Percentiles rank a stretch among this genome's conserved stretches.
phyloP scores from a whole-genome alignment of 2,329 filamentous ascomycete species.

The Catunica adiposa region DNA sequence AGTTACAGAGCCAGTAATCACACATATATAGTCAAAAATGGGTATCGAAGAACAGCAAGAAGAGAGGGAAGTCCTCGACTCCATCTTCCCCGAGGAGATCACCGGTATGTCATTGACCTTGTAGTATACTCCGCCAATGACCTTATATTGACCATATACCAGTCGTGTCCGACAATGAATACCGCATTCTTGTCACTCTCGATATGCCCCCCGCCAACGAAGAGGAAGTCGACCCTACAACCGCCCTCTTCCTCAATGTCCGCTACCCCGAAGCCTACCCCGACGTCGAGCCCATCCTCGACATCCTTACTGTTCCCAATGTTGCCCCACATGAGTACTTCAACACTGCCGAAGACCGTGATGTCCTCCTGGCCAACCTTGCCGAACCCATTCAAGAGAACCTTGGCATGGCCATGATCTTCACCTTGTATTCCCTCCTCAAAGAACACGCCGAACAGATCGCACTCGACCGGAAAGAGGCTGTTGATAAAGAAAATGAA shows the following conservation, averaged over 20 bases:
- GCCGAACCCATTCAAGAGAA: conserved; percentile 73
- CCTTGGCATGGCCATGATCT: conserved; percentile 94
- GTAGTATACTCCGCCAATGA: background rate
- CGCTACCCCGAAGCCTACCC: conserved; percentile 84
- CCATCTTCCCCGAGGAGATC: conserved; percentile 96
- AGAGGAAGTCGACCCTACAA: conserved; percentile 42
- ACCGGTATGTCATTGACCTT: conserved; percentile 45
- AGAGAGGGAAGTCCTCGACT: conserved; percentile 93
- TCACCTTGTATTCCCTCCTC: conserved; percentile 70
- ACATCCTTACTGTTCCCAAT: conserved; percentile 60
- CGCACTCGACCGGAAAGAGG: conserved; percentile 55
- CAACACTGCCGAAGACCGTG: conserved; percentile 65
- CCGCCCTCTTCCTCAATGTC: conserved; percentile 59
- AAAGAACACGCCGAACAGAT: conserved; percentile 86
- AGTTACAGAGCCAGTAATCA: too few species aligned
- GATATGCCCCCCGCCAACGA: conserved; percentile 55
- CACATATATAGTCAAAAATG: conserved; percentile 26
- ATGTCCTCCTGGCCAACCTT: conserved; percentile 52
- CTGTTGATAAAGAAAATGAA: conserved; percentile 39
- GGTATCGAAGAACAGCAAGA: conserved; percentile 79
- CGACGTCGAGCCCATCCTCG: conserved; percentile 67
- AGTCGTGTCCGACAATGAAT: conserved; percentile 86
- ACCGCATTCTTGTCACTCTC: conserved; percentile 69
- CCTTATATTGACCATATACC: conserved; percentile 10
- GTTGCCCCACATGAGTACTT: conserved; percentile 52